These are phyloP conservation scores for Talaromyces sp. DNA, from an alignment of 2,329 filamentous ascomycete genomes.

Conservation along the genomic window DNA sequence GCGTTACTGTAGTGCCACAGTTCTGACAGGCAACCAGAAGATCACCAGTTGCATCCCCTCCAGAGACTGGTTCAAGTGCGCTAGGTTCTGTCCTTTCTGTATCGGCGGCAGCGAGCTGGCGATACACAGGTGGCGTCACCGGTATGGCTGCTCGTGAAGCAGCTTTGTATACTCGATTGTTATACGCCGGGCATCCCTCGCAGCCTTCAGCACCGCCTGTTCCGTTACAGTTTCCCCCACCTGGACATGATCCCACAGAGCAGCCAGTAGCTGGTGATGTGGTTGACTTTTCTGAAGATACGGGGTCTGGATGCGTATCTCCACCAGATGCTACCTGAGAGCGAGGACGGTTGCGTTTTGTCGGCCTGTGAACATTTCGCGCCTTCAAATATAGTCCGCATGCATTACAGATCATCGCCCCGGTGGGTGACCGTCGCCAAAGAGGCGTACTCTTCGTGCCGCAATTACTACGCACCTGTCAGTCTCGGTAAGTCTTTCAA, in stretches of 20 bases:
- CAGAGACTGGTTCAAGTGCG: conserved; percentile 10
- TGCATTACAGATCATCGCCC: conserved; percentile 94
- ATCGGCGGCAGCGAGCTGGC: background rate
- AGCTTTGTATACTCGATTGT: conserved; percentile 91
- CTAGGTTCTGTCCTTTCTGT: background rate
- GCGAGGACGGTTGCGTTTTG: conserved; percentile 68
- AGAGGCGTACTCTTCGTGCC: conserved; percentile 88
- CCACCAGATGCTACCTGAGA: conserved; percentile 42
- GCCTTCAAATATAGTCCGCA: conserved; percentile 94
- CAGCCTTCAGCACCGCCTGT: conserved; percentile 93
- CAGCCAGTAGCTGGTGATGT: conserved; percentile 16
- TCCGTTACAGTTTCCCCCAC: conserved; percentile 90
- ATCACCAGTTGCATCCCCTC: conserved; percentile 21
- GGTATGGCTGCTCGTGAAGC: conserved; percentile 44
- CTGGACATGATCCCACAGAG: conserved; percentile 81
- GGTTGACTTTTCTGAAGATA: conserved; percentile 27
- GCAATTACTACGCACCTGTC: conserved; percentile 65
- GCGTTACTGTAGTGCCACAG: conserved; percentile 92
- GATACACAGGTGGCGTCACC: conserved; percentile 18
- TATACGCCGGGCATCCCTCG: conserved; percentile 92
- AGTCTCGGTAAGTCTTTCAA: conserved; percentile 4
- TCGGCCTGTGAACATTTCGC: conserved; percentile 82
- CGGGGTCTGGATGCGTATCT: conserved; percentile 16
- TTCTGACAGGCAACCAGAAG: conserved; percentile 92
- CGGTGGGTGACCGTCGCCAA: conserved; percentile 88